Percentiles rank a stretch among this genome's conserved stretches.
phyloP scores from a whole-genome alignment of 2,329 filamentous ascomycete species.

The Alternaria arbusti region DNA sequence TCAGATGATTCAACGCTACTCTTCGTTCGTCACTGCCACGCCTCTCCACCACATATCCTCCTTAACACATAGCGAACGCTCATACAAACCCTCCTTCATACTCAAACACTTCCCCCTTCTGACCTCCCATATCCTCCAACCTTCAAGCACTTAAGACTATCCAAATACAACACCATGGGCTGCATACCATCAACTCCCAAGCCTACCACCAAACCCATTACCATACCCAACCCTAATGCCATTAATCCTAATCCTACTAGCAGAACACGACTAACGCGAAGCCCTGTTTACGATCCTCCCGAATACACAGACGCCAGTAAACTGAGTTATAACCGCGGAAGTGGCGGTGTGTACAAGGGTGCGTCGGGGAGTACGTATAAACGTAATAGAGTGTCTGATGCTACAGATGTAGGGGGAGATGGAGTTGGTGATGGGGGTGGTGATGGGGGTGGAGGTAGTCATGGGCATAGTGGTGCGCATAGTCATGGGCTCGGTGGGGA shows the following conservation, averaged over 20 bases:
- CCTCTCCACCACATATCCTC: not conserved
- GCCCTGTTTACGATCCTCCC: not conserved
- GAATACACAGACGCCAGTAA: not conserved
- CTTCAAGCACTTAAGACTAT: no score
- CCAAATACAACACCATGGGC: not conserved
- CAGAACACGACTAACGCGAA: not conserved
- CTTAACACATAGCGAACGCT: no score
- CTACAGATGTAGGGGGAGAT: not conserved
- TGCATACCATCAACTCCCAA: not conserved
- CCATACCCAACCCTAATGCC: no score
- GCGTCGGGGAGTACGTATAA: not conserved
- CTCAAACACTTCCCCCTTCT: no score
- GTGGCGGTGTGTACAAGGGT: not conserved
- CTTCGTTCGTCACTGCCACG: not conserved
- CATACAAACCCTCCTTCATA: not conserved
- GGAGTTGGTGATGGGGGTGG: not conserved
- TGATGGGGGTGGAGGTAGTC: not conserved
- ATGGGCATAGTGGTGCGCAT: no score
- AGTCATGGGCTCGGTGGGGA: not conserved
- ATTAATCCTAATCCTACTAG: no score
- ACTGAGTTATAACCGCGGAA: not conserved
- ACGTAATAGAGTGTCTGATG: not conserved
- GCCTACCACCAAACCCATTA: not conserved
- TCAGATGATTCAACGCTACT: not conserved
- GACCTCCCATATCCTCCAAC: fast-evolving